Evolutionary conservation across 106 monocot species (phyloP).

Genomic region (Acanthochlamys bracteata): DNA sequence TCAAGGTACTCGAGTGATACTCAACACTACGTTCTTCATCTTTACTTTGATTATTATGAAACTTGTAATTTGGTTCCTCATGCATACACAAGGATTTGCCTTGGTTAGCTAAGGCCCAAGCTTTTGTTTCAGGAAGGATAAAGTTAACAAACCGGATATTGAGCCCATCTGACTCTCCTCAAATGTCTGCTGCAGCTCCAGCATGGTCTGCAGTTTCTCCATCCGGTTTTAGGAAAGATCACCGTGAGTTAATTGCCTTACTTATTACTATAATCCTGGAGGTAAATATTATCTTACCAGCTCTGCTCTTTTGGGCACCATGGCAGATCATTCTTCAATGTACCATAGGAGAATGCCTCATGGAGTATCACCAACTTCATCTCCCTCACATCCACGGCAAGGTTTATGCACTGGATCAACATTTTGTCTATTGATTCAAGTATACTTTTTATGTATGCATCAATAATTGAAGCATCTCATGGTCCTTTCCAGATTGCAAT

Average conservation of each 20-base stretch:
- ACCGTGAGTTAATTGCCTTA: constrained; percentile 17
- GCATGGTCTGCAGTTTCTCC: constrained; percentile 25
- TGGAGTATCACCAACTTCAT: constrained; percentile 23
- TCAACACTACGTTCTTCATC: neutral
- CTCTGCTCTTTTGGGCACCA: constrained; percentile 9
- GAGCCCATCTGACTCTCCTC: constrained; percentile 17
- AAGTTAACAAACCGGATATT: constrained; percentile 12
- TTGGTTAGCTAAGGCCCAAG: too few relatives aligned
- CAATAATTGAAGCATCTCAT: neutral
- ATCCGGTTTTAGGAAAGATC: constrained; percentile 16
- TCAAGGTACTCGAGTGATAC: neutral
- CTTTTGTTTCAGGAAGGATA: constrained; percentile 7
- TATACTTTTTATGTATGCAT: neutral
- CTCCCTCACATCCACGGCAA: constrained; percentile 20
- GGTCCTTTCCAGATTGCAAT: constrained; percentile 37
- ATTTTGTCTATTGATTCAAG: neutral
- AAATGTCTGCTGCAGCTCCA: constrained; percentile 11
- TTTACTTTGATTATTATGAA: neutral
- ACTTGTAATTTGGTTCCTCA: neutral
- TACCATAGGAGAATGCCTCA: constrained; percentile 22
- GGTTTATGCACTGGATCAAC: constrained; percentile 11
- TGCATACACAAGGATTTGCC: too few relatives aligned
- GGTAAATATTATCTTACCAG: neutral
- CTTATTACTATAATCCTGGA: constrained; percentile 4
- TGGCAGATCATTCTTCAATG: constrained; percentile 9